A percentile compares a stretch with the other conserved stretches of the same genome.
Evolutionary conservation across 2,329 filamentous ascomycete genomes (phyloP).

Genomic region (Ceratocystis papillata): DNA sequence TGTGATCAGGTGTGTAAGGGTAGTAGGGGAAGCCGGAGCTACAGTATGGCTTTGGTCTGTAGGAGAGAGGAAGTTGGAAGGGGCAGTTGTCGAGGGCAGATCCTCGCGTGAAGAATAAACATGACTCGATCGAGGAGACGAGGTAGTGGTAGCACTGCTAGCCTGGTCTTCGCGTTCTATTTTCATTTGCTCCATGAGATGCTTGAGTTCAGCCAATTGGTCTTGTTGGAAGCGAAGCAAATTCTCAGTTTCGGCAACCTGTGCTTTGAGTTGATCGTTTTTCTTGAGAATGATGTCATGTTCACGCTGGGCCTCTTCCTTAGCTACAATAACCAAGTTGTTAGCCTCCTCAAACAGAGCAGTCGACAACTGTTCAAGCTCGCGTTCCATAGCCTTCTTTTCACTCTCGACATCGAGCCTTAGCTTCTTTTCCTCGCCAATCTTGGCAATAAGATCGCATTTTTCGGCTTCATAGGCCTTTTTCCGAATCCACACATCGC

Average conservation of each 20-base stretch:
- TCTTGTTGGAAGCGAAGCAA: conserved; percentile 85
- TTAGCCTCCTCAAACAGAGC: conserved; percentile 98
- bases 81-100: conserved; percentile 27
- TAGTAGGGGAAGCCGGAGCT: conserved; percentile 50
- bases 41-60: conserved; percentile 26
- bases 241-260: conserved; percentile 75
- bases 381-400: conserved; percentile 82
- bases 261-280: conserved; percentile 75
- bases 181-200: conserved; percentile 79
- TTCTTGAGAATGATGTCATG: conserved; percentile 70
- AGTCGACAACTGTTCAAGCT: conserved; percentile 79
- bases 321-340: conserved; percentile 80
- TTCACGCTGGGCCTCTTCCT: conserved; percentile 78
- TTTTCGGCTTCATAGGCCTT: conserved; percentile 65
- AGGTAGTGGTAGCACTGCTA: conserved; percentile 58
- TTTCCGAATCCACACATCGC: conserved; percentile 65
- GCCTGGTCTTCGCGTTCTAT: conserved; percentile 61
- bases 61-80: conserved; percentile 24
- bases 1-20: conserved; percentile 72
- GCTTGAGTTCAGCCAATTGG: conserved; percentile 81
- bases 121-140: conserved; percentile 61
- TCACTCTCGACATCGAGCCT: conserved; percentile 60
- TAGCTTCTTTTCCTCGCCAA: conserved; percentile 55
- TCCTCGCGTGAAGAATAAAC: conserved; percentile 50
- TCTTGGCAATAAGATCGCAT: conserved; percentile 43